Percentiles rank a stretch among this genome's conserved stretches.
phyloP scores from a whole-genome alignment of 345 rosid genomes.

The Populus ilicifolia region DNA sequence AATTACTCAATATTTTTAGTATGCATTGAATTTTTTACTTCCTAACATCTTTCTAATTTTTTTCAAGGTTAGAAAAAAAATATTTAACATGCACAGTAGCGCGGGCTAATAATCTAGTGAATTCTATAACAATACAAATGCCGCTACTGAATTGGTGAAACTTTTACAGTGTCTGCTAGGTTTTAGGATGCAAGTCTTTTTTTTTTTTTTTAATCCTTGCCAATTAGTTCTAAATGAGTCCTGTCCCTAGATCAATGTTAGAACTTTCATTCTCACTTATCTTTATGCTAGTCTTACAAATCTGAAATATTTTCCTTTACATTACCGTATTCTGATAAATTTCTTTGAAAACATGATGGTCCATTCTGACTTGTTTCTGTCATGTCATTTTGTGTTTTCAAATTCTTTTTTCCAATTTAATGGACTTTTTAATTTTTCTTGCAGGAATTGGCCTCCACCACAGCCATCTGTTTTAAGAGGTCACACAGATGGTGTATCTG shows the following conservation, averaged over 20 bases:
- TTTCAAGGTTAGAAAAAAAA: no score
- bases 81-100: no score
- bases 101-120: no score
- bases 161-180: not conserved
- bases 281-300: not conserved
- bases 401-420: slow-evolving; percentile 7
- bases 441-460: slow-evolving; percentile 56
- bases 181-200: not conserved
- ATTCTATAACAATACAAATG: not conserved
- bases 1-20: no score
- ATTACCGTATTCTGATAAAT: not conserved
- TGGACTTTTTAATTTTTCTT: slow-evolving; percentile 6
- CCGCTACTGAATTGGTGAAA: not conserved
- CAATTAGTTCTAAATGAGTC: not conserved
- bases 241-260: not conserved
- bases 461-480: slow-evolving; percentile 58
- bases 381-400: not conserved
- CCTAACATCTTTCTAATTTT: no score
- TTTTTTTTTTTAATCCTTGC: not conserved
- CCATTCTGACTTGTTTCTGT: no score
- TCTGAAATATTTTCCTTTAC: not conserved
- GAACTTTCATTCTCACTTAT: not conserved
- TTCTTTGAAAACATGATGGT: not conserved
- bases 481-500: slow-evolving; percentile 70
- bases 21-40: no score